phyloP scores from a whole-genome alignment of 2,329 filamentous ascomycete species.

The Fusarium duplospermum region DNA sequence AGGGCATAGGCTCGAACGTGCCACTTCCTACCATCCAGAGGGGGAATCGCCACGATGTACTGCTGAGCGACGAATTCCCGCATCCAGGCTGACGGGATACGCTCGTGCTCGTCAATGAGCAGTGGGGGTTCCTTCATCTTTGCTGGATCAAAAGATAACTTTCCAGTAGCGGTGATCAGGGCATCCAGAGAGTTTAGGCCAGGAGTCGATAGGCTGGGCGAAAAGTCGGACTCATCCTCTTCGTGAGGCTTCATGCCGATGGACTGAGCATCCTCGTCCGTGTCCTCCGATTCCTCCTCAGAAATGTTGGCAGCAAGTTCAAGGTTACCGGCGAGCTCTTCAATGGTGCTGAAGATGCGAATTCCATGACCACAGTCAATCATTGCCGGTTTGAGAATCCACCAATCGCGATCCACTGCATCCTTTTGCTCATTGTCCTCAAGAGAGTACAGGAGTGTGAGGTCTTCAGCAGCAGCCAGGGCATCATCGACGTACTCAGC shows the following conservation, averaged over 20 bases:
- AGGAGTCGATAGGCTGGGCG: constrained; percentile 40
- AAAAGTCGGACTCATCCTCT: constrained; percentile 25
- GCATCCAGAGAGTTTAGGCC: constrained; percentile 46
- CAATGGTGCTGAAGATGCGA: constrained; percentile 52
- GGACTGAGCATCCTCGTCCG: neutral
- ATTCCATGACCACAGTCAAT: constrained; percentile 55
- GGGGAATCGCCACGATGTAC: constrained; percentile 50
- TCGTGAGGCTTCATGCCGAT: neutral
- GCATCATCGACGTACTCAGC: constrained; percentile 54
- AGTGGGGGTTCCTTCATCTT: constrained; percentile 22
- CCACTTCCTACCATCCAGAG: constrained; percentile 51
- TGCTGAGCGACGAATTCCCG: constrained; percentile 53
- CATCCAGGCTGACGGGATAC: constrained; percentile 52
- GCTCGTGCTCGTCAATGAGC: constrained; percentile 46
- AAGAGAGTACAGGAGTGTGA: constrained; percentile 49
- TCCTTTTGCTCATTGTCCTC: constrained; percentile 48
- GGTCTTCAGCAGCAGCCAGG: constrained; percentile 51
- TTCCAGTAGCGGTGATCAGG: constrained; percentile 45
- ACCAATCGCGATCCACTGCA: constrained; percentile 49
- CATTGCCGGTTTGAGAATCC: constrained; percentile 55
- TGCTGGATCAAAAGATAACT: constrained; percentile 19
- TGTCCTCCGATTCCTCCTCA: constrained; percentile 40
- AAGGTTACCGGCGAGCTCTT: constrained; percentile 50
- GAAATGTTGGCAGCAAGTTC: constrained; percentile 52
- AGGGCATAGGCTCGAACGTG: constrained; percentile 52